A percentile compares a stretch with the other conserved stretches of the same genome.
Conservation (phyloP, 192 early-diverging fungal species). For the Spizellomyces punctatus region DNA sequence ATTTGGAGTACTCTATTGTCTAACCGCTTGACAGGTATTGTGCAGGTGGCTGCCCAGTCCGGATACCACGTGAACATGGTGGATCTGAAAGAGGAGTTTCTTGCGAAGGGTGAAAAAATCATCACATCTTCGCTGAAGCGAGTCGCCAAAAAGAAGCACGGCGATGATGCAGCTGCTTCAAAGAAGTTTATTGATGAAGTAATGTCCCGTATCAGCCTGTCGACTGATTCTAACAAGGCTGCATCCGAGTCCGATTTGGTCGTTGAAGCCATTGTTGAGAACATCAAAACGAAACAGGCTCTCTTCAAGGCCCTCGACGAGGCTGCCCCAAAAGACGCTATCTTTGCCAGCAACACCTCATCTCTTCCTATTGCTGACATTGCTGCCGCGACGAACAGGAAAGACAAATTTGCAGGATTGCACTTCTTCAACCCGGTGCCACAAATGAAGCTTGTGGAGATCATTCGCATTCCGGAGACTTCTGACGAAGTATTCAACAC, state of each 20-base stretch:
- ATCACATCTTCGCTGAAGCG: slow-evolving; percentile 84
- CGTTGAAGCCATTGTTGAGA: slow-evolving; percentile 97
- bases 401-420: slow-evolving; percentile 75
- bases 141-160: slow-evolving; percentile 87
- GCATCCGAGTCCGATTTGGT: slow-evolving; percentile 74
- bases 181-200: slow-evolving; percentile 70
- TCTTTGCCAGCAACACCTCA: slow-evolving; percentile 93
- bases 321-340: slow-evolving; percentile 67
- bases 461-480: slow-evolving; percentile 73
- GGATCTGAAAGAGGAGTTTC: slow-evolving; percentile 70
- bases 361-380: slow-evolving; percentile 86
- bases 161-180: slow-evolving; percentile 60
- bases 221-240: slow-evolving; percentile 67
- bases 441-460: slow-evolving; percentile 97
- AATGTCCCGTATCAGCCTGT: slow-evolving; percentile 64
- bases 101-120: slow-evolving; percentile 80
- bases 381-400: slow-evolving; percentile 59
- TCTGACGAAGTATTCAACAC: slow-evolving; percentile 62
- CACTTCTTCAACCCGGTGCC: slow-evolving; percentile 99
- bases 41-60: slow-evolving; percentile 83
- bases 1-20: too few relatives aligned
- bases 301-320: slow-evolving; percentile 76
- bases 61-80: slow-evolving; percentile 85
- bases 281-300: slow-evolving; percentile 82
- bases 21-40: slow-evolving; percentile 22